These are phyloP conservation scores for Lotus japonicus DNA, from an alignment of 306 rosid genomes.

Conservation along the genomic window DNA sequence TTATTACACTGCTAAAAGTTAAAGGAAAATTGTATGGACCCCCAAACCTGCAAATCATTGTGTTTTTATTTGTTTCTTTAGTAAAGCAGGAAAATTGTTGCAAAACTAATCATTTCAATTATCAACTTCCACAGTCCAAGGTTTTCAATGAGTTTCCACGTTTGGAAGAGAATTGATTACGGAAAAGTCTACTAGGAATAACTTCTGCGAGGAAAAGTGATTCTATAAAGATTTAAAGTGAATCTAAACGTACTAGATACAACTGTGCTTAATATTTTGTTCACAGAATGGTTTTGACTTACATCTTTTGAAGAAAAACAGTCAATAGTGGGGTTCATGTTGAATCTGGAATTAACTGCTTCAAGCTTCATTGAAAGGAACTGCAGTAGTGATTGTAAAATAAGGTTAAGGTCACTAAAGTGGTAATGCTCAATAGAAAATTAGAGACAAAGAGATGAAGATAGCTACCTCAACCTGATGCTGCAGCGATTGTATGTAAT, in stretches of 20 bases:
- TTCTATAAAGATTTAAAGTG: too few relatives aligned
- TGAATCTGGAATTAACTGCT: constrained; percentile 71
- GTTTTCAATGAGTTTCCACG: too few relatives aligned
- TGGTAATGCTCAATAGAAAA: not conserved
- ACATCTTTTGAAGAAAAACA: constrained; percentile 70
- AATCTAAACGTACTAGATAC: not conserved
- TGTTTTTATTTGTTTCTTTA: not conserved
- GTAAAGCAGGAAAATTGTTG: not conserved
- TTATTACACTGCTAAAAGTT: not conserved
- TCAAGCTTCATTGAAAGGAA: constrained; percentile 95
- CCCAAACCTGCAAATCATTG: too few relatives aligned
- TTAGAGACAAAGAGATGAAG: not conserved
- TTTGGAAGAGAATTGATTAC: too few relatives aligned
- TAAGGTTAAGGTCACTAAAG: too few relatives aligned
- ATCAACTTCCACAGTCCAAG: not conserved
- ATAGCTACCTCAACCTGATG: constrained; percentile 72
- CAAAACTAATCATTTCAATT: not conserved
- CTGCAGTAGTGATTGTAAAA: constrained; percentile 26
- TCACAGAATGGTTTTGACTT: constrained; percentile 28
- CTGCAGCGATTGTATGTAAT: constrained; percentile 87
- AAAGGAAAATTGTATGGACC: not conserved
- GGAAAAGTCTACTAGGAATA: too few relatives aligned
- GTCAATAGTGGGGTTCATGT: constrained; percentile 38
- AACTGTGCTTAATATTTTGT: not conserved
- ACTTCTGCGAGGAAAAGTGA: too few relatives aligned